Base-by-base conservation (phyloP, 768 basidiomycete species). In the Hericium rajendrae region DNA sequence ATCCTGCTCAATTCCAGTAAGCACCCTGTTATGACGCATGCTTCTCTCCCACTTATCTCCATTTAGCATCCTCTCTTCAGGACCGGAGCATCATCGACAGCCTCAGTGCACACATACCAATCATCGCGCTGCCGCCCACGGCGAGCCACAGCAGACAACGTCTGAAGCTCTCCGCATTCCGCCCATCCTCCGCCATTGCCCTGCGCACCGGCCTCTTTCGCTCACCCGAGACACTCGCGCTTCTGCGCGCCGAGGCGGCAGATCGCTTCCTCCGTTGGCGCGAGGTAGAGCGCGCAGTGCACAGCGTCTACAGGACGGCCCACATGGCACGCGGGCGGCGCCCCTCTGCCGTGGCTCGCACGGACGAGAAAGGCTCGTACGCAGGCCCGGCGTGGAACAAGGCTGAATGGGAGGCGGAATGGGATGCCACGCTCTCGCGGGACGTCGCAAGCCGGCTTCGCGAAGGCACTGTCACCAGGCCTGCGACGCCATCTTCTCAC, bases 221-320 rank as follows among this genome's bases (percentile, higher is more conserved):
- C 59, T 79, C 82, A 1, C 84, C 85, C 0, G 83, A 82, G 58
- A 83, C 76, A 0, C 73, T 87, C 11, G 72, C 76, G 1, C 65
- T 73, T 1, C 72, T 88, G 32, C 79, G 87, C 38, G 72, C 69
- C 16, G 86, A 88, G 67, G 85, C 85, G 0, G 76, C 81, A 0
- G 84, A 86, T 57, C 78, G 86, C 18, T 88, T 87, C 68, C 67
- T 87, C 56, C 78, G 79, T 32, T 88, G 86, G 86, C 73, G 84
- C 37, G 86, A 87, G 66, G 79, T 88, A 26, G 82, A 86, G 60
- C 74, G 77, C 18, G 78, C 78, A 11, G 78, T 80, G 6, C 74
- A 76, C 57, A 70, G 70, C 38, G 73, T 83, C 41, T 71, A 70
- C 38, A 51, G 28, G 49, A 37, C 49, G 11, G 24, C 8, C 5